These are phyloP conservation scores for Cyclotella choctawhatcheeana DNA, from an alignment of 108 stramenopile species.

Conservation along the genomic window DNA sequence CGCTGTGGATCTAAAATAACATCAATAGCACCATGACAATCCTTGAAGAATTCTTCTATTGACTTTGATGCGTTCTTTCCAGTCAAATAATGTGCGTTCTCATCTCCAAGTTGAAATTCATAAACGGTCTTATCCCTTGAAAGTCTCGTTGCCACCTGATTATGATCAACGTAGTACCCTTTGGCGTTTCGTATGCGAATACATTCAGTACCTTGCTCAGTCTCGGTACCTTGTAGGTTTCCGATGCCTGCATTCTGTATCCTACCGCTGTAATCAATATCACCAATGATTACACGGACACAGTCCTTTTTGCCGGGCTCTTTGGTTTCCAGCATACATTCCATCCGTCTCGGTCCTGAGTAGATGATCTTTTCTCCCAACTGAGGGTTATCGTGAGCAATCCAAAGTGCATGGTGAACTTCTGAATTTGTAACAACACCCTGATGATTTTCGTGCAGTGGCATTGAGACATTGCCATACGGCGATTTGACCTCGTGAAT, in stretches of 20 bases:
- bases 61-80: constrained; percentile 48
- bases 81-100: constrained; percentile 42
- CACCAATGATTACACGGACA: constrained; percentile 54
- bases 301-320: constrained; percentile 53
- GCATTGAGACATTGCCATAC: constrained; percentile 4
- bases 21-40: constrained; percentile 55
- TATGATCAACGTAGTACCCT: constrained; percentile 55
- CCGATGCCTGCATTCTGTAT: constrained; percentile 43
- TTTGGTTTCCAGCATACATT: constrained; percentile 65
- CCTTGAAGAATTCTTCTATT: constrained; percentile 51
- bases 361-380: constrained; percentile 44
- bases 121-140: constrained; percentile 52
- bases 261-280: constrained; percentile 56
- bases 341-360: constrained; percentile 45
- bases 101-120: constrained; percentile 57
- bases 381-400: constrained; percentile 64
- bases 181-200: constrained; percentile 49
- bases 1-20: constrained; percentile 63
- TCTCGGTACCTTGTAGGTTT: constrained; percentile 24
- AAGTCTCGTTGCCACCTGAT: constrained; percentile 42
- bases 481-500: not conserved
- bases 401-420: constrained; percentile 53
- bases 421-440: constrained; percentile 2
- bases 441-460: constrained; percentile 15
- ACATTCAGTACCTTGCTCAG: constrained; percentile 52